Evolutionary conservation across 768 basidiomycete species (phyloP).

Genomic region (Gautieria morchelliformis): DNA sequence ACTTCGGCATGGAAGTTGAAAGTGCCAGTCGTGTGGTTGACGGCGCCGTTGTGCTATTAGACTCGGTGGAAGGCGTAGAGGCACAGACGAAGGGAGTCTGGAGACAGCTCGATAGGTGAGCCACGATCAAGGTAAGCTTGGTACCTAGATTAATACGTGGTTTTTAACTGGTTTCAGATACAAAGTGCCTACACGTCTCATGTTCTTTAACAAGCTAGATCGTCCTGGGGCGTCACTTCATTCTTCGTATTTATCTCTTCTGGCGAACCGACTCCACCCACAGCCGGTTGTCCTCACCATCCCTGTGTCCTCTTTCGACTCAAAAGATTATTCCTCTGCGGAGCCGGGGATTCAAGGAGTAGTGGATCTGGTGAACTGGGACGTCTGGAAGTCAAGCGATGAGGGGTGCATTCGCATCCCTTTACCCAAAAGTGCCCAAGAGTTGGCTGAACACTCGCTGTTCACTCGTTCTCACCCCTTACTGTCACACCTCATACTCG

Average conservation of each 20-base stretch:
- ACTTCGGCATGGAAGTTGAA: conserved; percentile 96
- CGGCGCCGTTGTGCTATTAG: conserved; percentile 79
- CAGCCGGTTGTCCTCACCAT: conserved; percentile 61
- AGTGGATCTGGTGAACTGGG: conserved; percentile 78
- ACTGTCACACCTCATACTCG: conserved; percentile 51
- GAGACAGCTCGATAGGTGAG: conserved; percentile 76
- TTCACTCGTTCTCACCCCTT: conserved; percentile 59
- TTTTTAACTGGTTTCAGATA: conserved; percentile 39
- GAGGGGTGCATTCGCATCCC: conserved; percentile 34
- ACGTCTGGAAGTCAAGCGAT: conserved; percentile 65
- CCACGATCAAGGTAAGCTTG: conserved; percentile 26
- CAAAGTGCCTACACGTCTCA: conserved; percentile 63
- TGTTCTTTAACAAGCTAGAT: conserved; percentile 85
- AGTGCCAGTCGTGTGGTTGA: conserved; percentile 86
- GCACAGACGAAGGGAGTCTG: conserved; percentile 87
- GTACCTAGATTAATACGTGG: neutral
- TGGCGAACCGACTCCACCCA: conserved; percentile 67
- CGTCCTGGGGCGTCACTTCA: conserved; percentile 76
- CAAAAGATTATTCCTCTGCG: conserved; percentile 52
- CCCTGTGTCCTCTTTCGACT: conserved; percentile 70
- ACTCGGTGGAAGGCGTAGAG: conserved; percentile 88
- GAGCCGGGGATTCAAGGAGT: conserved; percentile 82
- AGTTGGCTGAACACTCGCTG: conserved; percentile 30
- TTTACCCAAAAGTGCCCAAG: conserved; percentile 44
- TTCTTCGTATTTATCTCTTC: conserved; percentile 60